These are phyloP conservation scores for Salvia sclarea DNA, from an alignment of 305 asterid species.

Conservation along the genomic window DNA sequence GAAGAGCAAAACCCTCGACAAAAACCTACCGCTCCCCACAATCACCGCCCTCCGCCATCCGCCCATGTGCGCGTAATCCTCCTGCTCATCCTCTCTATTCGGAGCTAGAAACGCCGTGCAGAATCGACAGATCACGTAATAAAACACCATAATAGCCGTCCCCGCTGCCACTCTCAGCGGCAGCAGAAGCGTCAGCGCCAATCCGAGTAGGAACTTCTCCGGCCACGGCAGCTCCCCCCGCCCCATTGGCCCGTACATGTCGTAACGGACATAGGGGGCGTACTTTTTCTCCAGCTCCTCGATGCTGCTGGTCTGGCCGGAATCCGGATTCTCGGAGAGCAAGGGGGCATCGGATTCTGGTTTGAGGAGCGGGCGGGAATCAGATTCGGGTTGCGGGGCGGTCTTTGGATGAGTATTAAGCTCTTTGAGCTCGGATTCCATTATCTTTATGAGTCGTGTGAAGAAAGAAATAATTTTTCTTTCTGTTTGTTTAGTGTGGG, in stretches of 20 bases:
- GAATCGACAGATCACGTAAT: conserved; percentile 71
- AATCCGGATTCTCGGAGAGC: conserved; percentile 1
- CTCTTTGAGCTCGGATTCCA: conserved; percentile 62
- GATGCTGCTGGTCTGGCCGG: conserved; percentile 38
- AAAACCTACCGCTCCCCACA: conserved; percentile 57
- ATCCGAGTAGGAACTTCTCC: conserved; percentile 62
- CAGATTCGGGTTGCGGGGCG: conserved; percentile 39
- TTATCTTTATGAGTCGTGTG: background rate
- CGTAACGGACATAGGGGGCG: conserved; percentile 66
- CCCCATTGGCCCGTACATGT: conserved; percentile 77
- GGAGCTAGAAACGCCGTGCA: conserved; percentile 70
- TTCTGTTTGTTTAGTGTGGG: background rate
- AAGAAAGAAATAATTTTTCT: conserved; percentile 19
- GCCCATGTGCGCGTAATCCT: conserved; percentile 85
- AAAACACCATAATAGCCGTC: conserved; percentile 44
- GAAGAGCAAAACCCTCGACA: conserved; percentile 62
- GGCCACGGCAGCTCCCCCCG: conserved; percentile 60
- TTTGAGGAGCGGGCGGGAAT: conserved; percentile 66
- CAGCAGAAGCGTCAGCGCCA: conserved; percentile 50
- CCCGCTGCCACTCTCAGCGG: conserved; percentile 59
- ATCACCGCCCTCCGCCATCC: conserved; percentile 82
- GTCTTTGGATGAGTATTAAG: conserved; percentile 32
- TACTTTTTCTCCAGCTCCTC: conserved; percentile 70
- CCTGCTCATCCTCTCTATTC: conserved; percentile 65
- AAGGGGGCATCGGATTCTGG: no score